Evolutionary conservation across 257 asterid species (phyloP), one percentile per base, ranked within the genome.

Genomic region (Asclepias syriaca): DNA sequence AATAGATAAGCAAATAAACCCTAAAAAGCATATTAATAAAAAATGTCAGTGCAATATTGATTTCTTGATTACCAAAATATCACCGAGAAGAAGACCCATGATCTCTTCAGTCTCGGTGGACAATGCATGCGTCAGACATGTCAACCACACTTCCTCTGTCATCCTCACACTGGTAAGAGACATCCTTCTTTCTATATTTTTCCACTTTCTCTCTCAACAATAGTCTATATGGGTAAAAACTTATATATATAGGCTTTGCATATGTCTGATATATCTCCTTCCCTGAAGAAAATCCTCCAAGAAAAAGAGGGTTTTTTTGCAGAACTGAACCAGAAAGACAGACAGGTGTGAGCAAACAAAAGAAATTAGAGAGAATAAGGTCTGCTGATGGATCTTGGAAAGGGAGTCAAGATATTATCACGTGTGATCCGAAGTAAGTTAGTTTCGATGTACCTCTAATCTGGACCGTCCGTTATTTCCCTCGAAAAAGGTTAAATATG

Each of bases 1-100:
- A 18, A 54, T 1, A 53, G 6, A 53, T 2, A 49, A 48, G 2
- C 13, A 49, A 43, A 61, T 15, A 72, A 77, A 22, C 54, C 79
- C 69, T 72, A 54, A 13, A 76, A 6, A 37, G 58, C 27, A 63
- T 3, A 39, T 9, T 6, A 16, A 3, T 34, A 34, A 4, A 19
- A 24, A 40, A 50, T 24, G 18, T 27, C 40, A 57, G 27, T 4
- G 7, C 4, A 46, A n/a, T 13, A 27, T 46, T 48, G 13, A 70
- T 51, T 60, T 55, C 48, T 46, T 54, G 7, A 2, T 27, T 65
- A 93, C 99, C 98, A 90, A 90, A 76, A 90, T 87, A 67, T 95
- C 99, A 63, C 99, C 99, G 19, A 95, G 97, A 77, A 95, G 97
- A 77, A 95, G 98, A 29, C 99, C 99, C 99, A 95, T 95, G 80